Conservation (phyloP, 2,329 filamentous ascomycete genomes). For the Trichoderma cornu-damae region DNA sequence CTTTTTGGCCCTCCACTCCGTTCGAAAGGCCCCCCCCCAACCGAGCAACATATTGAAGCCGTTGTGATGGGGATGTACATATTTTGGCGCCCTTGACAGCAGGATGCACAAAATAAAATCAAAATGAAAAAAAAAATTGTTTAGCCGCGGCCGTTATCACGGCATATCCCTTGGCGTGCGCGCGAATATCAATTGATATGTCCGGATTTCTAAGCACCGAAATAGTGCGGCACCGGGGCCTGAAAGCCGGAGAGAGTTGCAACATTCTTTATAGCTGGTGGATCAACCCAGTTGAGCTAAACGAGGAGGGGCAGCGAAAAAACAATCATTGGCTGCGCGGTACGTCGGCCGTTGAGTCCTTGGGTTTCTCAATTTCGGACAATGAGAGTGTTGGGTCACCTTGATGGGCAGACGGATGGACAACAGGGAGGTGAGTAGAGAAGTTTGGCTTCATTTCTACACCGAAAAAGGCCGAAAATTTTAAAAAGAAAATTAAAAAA, state of each 20-base stretch:
- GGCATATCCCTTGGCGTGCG: neutral
- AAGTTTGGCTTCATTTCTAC: too few relatives aligned
- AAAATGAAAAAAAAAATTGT: too few relatives aligned
- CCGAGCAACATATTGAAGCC: neutral
- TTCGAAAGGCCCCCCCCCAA: neutral
- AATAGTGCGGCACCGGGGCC: neutral
- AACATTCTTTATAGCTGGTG: neutral
- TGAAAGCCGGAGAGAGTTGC: slow-evolving; percentile 8
- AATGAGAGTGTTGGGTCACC: neutral
- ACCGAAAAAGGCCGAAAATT: too few relatives aligned
- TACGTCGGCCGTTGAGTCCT: neutral
- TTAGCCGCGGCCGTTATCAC: neutral
- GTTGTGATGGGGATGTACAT: neutral
- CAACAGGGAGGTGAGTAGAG: too few relatives aligned
- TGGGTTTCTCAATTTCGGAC: neutral
- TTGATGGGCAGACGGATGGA: slow-evolving; percentile 5
- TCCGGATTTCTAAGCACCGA: slow-evolving; percentile 16
- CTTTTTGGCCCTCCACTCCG: neutral
- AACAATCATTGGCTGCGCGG: neutral
- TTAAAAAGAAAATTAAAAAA: too few relatives aligned
- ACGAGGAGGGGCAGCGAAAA: neutral
- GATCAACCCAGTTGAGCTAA: neutral
- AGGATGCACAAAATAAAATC: neutral
- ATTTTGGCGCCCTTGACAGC: neutral
- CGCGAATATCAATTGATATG: slow-evolving; percentile 5